Conservation (phyloP, 345 rosid genomes). For the Jatropha curcas region DNA sequence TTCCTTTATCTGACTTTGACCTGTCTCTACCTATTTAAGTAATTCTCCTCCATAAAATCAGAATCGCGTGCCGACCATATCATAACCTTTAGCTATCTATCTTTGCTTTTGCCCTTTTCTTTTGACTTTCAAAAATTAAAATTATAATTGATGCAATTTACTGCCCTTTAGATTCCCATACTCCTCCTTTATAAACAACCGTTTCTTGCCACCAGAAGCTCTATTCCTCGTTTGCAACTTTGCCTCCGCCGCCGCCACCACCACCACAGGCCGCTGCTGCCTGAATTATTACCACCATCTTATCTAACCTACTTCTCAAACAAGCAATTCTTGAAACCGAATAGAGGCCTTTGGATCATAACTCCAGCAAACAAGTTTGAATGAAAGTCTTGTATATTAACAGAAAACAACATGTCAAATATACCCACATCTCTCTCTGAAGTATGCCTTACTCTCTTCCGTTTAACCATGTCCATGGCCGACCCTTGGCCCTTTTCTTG, state of each 20-base stretch:
- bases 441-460: slow-evolving; percentile 44
- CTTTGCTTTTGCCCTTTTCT: neutral
- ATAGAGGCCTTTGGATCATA: no score
- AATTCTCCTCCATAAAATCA: neutral
- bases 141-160: neutral
- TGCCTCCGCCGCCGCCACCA: neutral
- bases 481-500: slow-evolving; percentile 62
- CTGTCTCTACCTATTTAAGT: neutral
- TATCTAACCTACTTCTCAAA: no score
- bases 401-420: slow-evolving; percentile 34
- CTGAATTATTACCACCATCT: neutral
- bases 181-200: neutral
- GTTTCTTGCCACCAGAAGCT: neutral
- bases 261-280: neutral
- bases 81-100: neutral
- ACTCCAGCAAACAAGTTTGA: neutral
- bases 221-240: neutral
- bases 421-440: slow-evolving; percentile 54
- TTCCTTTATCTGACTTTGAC: slow-evolving; percentile 21
- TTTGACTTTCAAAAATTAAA: neutral
- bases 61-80: slow-evolving; percentile 20
- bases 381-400: slow-evolving; percentile 19
- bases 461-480: slow-evolving; percentile 50
- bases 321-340: no score
- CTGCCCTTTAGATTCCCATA: neutral